Percentiles rank a stretch among this genome's conserved stretches.
Conservation (phyloP, 768 basidiomycete species). For the Russula lepida region DNA sequence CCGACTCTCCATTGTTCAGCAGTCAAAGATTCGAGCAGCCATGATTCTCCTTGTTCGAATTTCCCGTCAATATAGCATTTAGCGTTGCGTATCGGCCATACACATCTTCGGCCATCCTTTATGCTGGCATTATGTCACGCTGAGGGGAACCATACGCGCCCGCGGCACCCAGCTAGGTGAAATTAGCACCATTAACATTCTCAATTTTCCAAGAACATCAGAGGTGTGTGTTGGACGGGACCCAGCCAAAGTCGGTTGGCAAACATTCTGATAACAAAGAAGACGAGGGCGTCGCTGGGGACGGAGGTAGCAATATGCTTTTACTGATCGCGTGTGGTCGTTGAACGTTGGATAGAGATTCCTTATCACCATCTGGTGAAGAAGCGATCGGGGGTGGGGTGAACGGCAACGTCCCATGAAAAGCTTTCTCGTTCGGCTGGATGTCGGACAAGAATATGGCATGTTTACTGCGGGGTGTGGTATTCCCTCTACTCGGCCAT, state of each 20-base stretch:
- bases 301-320: too few relatives aligned
- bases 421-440: background rate
- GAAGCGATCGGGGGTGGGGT: background rate
- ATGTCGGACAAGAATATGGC: background rate
- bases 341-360: background rate
- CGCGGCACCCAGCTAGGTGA: background rate
- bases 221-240: background rate
- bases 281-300: background rate
- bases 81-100: background rate
- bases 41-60: background rate
- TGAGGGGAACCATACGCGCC: conserved; percentile 24
- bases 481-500: background rate
- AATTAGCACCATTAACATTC: background rate
- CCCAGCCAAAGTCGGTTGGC: background rate
- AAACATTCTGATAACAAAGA: background rate
- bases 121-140: conserved; percentile 6
- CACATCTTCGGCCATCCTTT: background rate
- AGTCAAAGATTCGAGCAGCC: background rate
- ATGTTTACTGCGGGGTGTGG: background rate
- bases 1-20: background rate
- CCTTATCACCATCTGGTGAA: background rate
- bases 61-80: background rate
- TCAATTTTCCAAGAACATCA: background rate
- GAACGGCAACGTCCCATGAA: background rate
- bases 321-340: background rate